phyloP scores from a whole-genome alignment of 1,139 yeast species.

The Sugiyamaella pinicola region DNA sequence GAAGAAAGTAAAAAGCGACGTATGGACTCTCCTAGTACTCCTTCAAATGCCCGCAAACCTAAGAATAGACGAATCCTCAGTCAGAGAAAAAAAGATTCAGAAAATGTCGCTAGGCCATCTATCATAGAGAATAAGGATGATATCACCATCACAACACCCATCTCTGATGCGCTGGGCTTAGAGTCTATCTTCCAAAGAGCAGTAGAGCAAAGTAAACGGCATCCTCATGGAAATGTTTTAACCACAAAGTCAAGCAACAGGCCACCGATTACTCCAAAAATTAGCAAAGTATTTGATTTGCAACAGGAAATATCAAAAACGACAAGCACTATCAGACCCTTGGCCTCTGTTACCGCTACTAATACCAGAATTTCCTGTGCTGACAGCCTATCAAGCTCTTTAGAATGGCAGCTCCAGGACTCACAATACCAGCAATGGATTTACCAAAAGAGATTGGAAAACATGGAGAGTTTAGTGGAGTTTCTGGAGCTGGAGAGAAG shows the following conservation, averaged over 20 bases:
- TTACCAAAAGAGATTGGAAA: conserved; percentile 24
- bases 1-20: background rate
- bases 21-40: conserved; percentile 15
- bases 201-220: background rate
- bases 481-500: conserved; percentile 33
- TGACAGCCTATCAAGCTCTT: background rate
- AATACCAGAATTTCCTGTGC: background rate
- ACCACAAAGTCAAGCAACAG: background rate
- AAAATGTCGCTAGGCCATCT: background rate
- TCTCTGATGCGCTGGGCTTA: background rate
- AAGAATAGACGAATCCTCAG: conserved; percentile 15
- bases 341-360: background rate
- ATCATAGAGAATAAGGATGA: background rate
- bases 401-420: conserved; percentile 19
- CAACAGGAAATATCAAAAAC: background rate
- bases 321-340: background rate
- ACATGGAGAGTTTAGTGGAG: conserved; percentile 28
- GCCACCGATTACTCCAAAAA: conserved; percentile 1
- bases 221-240: background rate
- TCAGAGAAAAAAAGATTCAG: background rate
- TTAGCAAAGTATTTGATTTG: background rate
- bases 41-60: conserved; percentile 1
- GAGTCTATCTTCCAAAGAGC: conserved; percentile 14
- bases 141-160: background rate
- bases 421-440: conserved; percentile 28